Evolutionary conservation across 768 basidiomycete species (phyloP), one percentile per base, ranked within the genome.

Genomic region (Leccinum variicolor): DNA sequence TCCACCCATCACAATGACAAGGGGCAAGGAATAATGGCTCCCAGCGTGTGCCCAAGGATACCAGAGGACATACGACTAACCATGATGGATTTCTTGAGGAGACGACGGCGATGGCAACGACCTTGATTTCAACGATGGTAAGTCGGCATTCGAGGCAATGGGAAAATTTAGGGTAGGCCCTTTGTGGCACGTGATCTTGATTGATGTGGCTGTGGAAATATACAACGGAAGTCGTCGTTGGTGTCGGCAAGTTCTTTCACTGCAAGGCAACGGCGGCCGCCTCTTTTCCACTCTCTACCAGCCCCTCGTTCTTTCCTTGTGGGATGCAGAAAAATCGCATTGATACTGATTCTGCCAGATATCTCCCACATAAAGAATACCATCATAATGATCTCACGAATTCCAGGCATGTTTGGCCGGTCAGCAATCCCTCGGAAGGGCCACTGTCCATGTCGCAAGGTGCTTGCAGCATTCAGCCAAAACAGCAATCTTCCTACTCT

Each of bases 31-130:
- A 53, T 17, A 48, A 53, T 11, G 23, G 23, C 15, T 45, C 41
- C 10, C 8, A 6, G 23, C 28, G 11, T 54, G 28, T 31, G 7
- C 15, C 21, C 21, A 31, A 50, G 33, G 2, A 49, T n/a, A 54
- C 28, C 2, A 31, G 28, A 59, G 54, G 48, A 62, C 36, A 53
- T 54, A 31, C 23, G 25, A 73, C 72, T 73, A 36, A 73, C 72
- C 72, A 73, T 73, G 58, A 56, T 70, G 63, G 48, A 50, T 58
- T 61, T 67, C 64, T 74, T 72, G 72, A 67, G 56, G 66, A 33
- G 49, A 58, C 48, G 57, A 57, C 54, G 59, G 55, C 67, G 47
- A 53, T 57, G 47, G 31, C 59, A 64, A 59, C 62, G 60, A 55
- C 60, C 60, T 65, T 65, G 68, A 65, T 52, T 58, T 64, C 64